Conservation (phyloP, 768 basidiomycete genomes). For the Mrakia blollopis region DNA sequence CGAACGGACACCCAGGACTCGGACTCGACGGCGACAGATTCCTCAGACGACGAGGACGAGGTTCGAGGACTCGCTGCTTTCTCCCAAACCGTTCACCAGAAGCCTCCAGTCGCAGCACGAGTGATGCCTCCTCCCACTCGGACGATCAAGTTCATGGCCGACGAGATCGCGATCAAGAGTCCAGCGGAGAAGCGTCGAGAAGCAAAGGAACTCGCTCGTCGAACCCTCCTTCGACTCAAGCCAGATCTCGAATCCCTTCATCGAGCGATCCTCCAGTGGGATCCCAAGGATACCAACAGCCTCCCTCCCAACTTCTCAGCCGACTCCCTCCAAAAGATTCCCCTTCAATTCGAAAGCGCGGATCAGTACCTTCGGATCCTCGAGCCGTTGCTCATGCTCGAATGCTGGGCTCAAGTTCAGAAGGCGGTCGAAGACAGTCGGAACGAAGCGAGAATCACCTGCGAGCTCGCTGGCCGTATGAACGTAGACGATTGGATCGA, state of each 20-base stretch:
- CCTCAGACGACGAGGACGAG: constrained; percentile 26
- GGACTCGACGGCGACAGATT: constrained; percentile 24
- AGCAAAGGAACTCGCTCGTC: constrained; percentile 59
- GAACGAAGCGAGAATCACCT: constrained; percentile 51
- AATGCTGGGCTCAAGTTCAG: constrained; percentile 82
- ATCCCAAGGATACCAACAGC: constrained; percentile 49
- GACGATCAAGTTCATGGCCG: constrained; percentile 45
- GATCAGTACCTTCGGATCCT: constrained; percentile 68
- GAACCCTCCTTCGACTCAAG: constrained; percentile 63
- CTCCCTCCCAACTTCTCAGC: constrained; percentile 27
- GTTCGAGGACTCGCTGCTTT: constrained; percentile 22
- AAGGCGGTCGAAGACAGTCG: constrained; percentile 66
- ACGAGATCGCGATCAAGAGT: constrained; percentile 46
- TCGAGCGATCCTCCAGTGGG: constrained; percentile 74
- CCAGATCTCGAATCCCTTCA: constrained; percentile 79
- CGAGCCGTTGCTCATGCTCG: constrained; percentile 76
- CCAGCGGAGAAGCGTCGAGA: constrained; percentile 48
- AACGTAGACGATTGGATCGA: constrained; percentile 80
- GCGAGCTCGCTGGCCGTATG: constrained; percentile 63
- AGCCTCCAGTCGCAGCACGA: constrained; percentile 1
- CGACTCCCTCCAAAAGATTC: constrained; percentile 47
- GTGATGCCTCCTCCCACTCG: constrained; percentile 5
- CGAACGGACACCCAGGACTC: constrained; percentile 25
- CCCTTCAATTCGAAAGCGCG: constrained; percentile 61
- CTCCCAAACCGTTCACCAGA: neutral